Evolutionary conservation across 805 yeast species (phyloP).

Genomic region (Pichia thaimueangensis): DNA sequence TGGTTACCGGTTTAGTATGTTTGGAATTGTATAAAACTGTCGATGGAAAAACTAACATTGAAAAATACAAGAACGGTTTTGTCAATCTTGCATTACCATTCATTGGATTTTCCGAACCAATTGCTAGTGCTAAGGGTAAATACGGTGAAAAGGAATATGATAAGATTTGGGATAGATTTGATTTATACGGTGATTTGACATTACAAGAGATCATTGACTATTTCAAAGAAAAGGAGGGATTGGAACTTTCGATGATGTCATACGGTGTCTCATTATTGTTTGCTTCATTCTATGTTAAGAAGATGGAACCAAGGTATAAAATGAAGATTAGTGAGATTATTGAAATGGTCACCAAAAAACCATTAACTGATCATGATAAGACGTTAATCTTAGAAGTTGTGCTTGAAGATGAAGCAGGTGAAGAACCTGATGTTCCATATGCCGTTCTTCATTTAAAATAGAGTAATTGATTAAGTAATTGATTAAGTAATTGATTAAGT

Average conservation of each 20-base stretch:
- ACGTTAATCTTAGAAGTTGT: slow-evolving; percentile 84
- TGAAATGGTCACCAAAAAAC: slow-evolving; percentile 80
- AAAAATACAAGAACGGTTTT: slow-evolving; percentile 88
- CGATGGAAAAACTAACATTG: slow-evolving; percentile 66
- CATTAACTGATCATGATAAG: slow-evolving; percentile 64
- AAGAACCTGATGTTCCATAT: slow-evolving; percentile 93
- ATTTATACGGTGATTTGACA: slow-evolving; percentile 68
- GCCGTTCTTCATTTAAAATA: slow-evolving; percentile 51
- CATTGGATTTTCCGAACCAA: slow-evolving; percentile 95
- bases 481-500: too few relatives aligned
- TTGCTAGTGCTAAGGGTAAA: slow-evolving; percentile 74
- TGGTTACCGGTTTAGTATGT: slow-evolving; percentile 92
- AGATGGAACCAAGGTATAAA: slow-evolving; percentile 68
- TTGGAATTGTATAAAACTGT: slow-evolving; percentile 88
- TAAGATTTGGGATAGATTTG: slow-evolving; percentile 93
- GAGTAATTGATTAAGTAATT: too few relatives aligned
- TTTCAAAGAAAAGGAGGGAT: slow-evolving; percentile 76
- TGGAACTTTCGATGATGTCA: slow-evolving; percentile 86
- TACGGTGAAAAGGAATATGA: slow-evolving; percentile 78
- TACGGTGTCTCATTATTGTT: slow-evolving; percentile 84
- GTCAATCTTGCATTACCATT: slow-evolving; percentile 90
- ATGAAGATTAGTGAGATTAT: slow-evolving; percentile 69
- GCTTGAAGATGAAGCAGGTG: slow-evolving; percentile 87
- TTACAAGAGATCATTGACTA: slow-evolving; percentile 27
- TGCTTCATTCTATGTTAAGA: slow-evolving; percentile 91